Conservation (phyloP, 176 grass and related monocot species). For the Alloteropsis semialata region DNA sequence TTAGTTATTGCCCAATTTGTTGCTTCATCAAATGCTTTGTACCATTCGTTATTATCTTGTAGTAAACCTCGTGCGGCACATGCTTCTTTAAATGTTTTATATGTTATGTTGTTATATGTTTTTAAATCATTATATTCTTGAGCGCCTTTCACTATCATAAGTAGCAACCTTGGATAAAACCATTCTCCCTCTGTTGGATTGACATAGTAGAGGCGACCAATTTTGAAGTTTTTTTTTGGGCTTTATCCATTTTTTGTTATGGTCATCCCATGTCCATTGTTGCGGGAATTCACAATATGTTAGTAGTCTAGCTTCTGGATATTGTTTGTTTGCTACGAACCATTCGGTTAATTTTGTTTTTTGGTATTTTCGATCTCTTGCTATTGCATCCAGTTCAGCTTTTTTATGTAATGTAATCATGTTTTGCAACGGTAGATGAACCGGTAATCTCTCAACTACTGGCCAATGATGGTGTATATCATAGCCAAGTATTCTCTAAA, state of each 20-base stretch:
- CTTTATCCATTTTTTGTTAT: not conserved
- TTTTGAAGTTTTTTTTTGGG: not conserved
- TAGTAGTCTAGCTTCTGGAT: slow-evolving; percentile 5
- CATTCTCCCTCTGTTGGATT: too few relatives aligned
- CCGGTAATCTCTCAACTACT: not conserved
- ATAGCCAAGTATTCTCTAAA: too few relatives aligned
- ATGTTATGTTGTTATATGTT: too few relatives aligned
- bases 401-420: not conserved
- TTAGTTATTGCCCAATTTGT: too few relatives aligned
- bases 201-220: not conserved
- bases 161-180: too few relatives aligned
- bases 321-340: slow-evolving; percentile 17
- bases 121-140: too few relatives aligned
- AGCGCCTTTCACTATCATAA: too few relatives aligned
- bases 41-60: too few relatives aligned
- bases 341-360: slow-evolving; percentile 14
- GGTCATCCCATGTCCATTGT: not conserved
- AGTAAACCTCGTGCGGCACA: too few relatives aligned
- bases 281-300: not conserved
- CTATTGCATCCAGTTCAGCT: not conserved
- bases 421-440: not conserved
- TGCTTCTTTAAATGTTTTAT: too few relatives aligned
- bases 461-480: slow-evolving; percentile 2
- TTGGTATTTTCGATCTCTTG: not conserved
- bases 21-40: too few relatives aligned